phyloP scores from a whole-genome alignment of 2,329 filamentous ascomycete species.

The Trichoderma sp. region DNA sequence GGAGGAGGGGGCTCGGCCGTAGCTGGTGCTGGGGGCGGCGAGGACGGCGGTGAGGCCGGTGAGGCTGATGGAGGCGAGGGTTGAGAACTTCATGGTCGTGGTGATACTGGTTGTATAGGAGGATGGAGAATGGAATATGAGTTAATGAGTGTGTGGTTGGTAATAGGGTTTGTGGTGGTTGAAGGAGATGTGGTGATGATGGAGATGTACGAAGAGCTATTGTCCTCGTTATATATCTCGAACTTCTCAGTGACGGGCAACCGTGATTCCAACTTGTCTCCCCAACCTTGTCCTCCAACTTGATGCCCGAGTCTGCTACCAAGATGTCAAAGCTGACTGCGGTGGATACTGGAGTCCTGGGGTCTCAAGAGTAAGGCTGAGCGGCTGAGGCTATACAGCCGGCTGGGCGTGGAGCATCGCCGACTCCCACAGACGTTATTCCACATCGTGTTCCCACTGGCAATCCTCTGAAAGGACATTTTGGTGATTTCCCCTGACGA shows the following conservation, averaged over 20 bases:
- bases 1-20: not conserved
- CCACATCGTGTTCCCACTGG: not conserved
- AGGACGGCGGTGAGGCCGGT: conserved; percentile 15
- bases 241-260: not conserved
- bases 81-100: conserved; percentile 18
- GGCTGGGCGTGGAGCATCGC: not conserved
- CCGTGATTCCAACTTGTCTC: not conserved
- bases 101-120: not conserved
- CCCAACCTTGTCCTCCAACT: not conserved
- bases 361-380: conserved; percentile 11
- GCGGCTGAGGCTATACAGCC: not conserved
- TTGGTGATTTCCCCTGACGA: not conserved
- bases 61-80: conserved; percentile 17
- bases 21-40: conserved; percentile 3
- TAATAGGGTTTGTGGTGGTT: not conserved
- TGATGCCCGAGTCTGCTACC: not conserved
- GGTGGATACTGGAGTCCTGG: not conserved
- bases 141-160: not conserved
- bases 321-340: not conserved
- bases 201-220: not conserved
- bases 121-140: not conserved
- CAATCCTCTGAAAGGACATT: not conserved
- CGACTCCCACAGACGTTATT: not conserved
- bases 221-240: conserved; percentile 8
- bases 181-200: conserved; percentile 1